Evolutionary conservation across 2,329 filamentous ascomycete genomes (phyloP).

Genomic region (Cercospora berteroae): DNA sequence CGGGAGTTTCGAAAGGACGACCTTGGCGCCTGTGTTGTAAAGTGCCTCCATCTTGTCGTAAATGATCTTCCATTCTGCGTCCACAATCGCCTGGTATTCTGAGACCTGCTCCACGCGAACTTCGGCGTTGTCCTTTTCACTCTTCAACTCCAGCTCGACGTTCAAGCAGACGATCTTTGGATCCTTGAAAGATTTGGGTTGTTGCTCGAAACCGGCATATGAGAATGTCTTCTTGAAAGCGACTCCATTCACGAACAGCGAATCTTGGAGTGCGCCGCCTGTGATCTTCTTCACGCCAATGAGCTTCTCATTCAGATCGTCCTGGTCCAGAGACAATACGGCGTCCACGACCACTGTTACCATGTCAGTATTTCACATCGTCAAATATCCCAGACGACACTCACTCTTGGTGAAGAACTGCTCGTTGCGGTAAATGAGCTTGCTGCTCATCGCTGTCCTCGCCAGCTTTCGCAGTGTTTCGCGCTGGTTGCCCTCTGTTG

Average conservation of each 20-base stretch:
- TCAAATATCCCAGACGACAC: conserved; percentile 32
- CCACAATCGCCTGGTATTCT: conserved; percentile 98
- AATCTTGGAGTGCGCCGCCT: conserved; percentile 92
- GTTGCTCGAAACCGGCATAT: conserved; percentile 98
- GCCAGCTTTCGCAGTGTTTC: conserved; percentile 89
- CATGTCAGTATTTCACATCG: conserved; percentile 32
- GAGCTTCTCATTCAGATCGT: conserved; percentile 94
- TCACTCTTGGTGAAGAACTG: conserved; percentile 95
- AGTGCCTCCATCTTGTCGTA: conserved; percentile 98
- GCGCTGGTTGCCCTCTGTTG: conserved; percentile 75
- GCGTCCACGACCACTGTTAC: conserved; percentile 90
- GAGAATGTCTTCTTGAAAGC: conserved; percentile 99
- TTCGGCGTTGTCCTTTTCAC: conserved; percentile 98
- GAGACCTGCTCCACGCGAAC: conserved; percentile 97
- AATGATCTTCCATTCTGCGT: conserved; percentile 99
- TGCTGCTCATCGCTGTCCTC: conserved; percentile 97
- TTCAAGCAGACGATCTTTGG: conserved; percentile 97
- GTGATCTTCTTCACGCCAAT: conserved; percentile 99
- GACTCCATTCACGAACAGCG: conserved; percentile 94
- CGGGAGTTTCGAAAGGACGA: conserved; percentile 93
- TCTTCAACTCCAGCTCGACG: conserved; percentile 96
- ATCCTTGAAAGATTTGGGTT: conserved; percentile 90
- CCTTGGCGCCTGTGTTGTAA: conserved; percentile 91
- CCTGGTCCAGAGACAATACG: conserved; percentile 90
- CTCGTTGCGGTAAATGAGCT: conserved; percentile 96